phyloP scores from a whole-genome alignment of 1,284 basidiomycete species.

The Paramarasmius palmivorus region DNA sequence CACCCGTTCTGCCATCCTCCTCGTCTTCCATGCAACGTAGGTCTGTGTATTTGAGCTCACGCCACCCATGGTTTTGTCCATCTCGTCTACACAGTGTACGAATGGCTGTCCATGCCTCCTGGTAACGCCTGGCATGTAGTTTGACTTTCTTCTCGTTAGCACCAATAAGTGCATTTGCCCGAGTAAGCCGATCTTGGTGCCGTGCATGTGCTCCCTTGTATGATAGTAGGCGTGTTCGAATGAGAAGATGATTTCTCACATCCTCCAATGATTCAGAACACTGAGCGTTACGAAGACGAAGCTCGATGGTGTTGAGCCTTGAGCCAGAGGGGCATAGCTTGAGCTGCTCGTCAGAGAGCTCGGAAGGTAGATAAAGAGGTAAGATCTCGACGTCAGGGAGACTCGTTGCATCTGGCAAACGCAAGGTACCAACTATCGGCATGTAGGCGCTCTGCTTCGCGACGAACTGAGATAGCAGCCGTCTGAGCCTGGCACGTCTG shows the following conservation, averaged over 20 bases:
- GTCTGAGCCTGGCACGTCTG: no score
- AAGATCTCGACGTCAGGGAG: background rate
- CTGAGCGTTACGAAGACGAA: slow-evolving; percentile 7
- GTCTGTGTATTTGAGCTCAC: background rate
- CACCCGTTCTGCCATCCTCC: no score
- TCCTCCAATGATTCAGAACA: background rate
- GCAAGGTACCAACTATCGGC: no score
- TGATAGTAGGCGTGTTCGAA: slow-evolving; percentile 2
- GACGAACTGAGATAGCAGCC: no score
- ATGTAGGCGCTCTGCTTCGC: no score
- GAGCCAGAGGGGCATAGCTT: background rate
- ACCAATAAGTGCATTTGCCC: background rate
- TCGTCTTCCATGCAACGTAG: background rate
- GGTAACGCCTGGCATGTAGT: background rate
- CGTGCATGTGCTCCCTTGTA: slow-evolving; percentile 5
- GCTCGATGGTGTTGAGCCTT: background rate
- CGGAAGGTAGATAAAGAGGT: slow-evolving; percentile 7
- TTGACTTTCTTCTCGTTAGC: slow-evolving; percentile 6
- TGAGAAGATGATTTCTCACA: slow-evolving; percentile 5
- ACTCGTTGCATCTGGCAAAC: no score
- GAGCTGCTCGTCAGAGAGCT: background rate
- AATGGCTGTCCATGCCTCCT: slow-evolving; percentile 1
- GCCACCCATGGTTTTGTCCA: background rate
- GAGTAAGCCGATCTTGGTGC: slow-evolving; percentile 1
- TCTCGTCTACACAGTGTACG: background rate